Evolutionary conservation across 2,329 filamentous ascomycete genomes (phyloP).

Genomic region (Aschersonia sp.): DNA sequence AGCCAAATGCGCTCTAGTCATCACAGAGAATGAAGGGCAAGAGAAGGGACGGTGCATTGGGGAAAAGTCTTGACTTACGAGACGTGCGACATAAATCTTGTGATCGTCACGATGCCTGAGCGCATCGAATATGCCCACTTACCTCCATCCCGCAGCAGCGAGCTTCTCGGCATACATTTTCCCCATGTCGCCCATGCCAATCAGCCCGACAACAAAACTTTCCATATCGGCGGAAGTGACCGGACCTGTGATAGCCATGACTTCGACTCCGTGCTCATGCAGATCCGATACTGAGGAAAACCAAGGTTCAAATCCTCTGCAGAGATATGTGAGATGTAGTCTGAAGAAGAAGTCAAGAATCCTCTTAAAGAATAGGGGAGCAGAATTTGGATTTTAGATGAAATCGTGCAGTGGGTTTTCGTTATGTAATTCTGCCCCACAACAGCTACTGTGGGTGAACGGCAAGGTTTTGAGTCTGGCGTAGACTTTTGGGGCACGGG

Average conservation of each 20-base stretch:
- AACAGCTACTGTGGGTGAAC: too few relatives aligned
- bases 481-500: too few relatives aligned
- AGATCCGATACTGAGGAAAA: too few relatives aligned
- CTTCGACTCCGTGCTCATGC: conserved; percentile 8
- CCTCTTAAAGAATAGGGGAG: background rate
- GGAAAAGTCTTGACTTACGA: background rate
- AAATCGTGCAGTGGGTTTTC: background rate
- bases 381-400: background rate
- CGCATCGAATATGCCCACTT: conserved; percentile 12
- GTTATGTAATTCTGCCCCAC: conserved; percentile 3
- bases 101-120: too few relatives aligned
- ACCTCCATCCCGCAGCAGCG: conserved; percentile 94
- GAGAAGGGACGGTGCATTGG: conserved; percentile 1
- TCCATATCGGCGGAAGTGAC: conserved; percentile 36
- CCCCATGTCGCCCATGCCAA: conserved; percentile 99
- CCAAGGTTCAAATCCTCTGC: too few relatives aligned
- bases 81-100: too few relatives aligned
- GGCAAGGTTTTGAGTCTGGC: too few relatives aligned
- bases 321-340: too few relatives aligned
- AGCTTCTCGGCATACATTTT: conserved; percentile 92
- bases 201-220: conserved; percentile 73
- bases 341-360: conserved; percentile 1
- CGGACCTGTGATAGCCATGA: conserved; percentile 14
- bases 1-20: conserved; percentile 99
- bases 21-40: conserved; percentile 43